phyloP scores from a whole-genome alignment of 140 eudicot species.

The Ambrosia hybrid region DNA sequence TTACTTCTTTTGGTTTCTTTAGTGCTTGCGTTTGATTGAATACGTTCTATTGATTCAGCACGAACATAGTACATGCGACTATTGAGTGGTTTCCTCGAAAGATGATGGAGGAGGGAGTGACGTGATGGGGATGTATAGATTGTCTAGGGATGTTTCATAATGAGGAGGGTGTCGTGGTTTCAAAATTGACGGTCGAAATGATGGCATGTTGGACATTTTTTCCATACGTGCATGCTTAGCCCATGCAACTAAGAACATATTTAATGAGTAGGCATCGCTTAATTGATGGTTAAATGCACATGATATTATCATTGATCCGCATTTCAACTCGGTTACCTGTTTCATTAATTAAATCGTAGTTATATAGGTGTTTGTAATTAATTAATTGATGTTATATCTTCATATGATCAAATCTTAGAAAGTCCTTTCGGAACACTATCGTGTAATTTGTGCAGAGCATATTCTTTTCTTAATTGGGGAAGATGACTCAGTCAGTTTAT shows the following conservation, averaged over 20 bases:
- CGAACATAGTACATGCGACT: conserved; percentile 45
- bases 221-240: conserved; percentile 21
- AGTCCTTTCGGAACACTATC: no score
- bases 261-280: conserved; percentile 56
- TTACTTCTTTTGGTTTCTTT: conserved; percentile 39
- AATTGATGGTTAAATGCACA: conserved; percentile 57
- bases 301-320: conserved; percentile 55
- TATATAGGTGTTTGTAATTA: no score
- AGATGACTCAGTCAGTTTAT: no score
- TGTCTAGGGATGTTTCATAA: conserved; percentile 35
- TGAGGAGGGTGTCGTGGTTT: conserved; percentile 15
- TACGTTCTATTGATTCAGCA: conserved; percentile 30
- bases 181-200: conserved; percentile 43
- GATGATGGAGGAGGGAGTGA: conserved; percentile 29
- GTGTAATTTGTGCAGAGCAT: no score
- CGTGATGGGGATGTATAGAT: conserved; percentile 34
- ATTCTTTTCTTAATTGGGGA: no score
- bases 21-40: conserved; percentile 44
- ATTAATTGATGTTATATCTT: no score
- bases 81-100: conserved; percentile 21
- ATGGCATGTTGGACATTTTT: conserved; percentile 35
- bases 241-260: conserved; percentile 43
- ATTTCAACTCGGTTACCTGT: conserved; percentile 58
- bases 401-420: no score
- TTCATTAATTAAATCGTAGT: not conserved